Base-by-base conservation (phyloP, 2,329 filamentous ascomycete species). In the Daldinia sp. region DNA sequence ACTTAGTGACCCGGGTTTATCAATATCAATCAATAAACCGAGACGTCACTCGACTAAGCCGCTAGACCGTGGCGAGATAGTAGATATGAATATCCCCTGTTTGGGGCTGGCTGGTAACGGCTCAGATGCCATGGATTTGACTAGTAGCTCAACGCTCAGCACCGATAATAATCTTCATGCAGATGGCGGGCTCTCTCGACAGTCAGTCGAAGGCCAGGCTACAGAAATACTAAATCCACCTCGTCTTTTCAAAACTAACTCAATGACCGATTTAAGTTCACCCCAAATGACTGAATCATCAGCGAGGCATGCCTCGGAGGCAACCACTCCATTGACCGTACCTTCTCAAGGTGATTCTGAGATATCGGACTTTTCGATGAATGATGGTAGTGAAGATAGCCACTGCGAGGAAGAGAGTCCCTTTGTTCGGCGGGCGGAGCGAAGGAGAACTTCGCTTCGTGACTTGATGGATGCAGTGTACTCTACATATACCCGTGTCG, bases 301-400 rank as follows among this genome's bases (percentile, higher is more conserved):
- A 7, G 20, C 12, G 12, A 48, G 20, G 23, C 12, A 48, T 28
- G 15, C 20, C 44, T 48, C 44, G 12, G 20, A 26, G 20, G 7
- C 9, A 7, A 48, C 44, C 13, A 26, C 18, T 26, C 20, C 44
- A 28, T 2, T 48, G 13, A 48, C 44, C 4, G 26, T 15, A 48
- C 44, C 44, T 26, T 48, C 44, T 1, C 44, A 48, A 26, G 44
- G 44, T 48, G 44, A 48, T 9, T 48, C 44, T 48, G 44, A 48
- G 12, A 12, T 15, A 6, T 48, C 20, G 0, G 44, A 48, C 4
- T 48, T 28, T 48, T 48, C 44, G 23, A 48, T 48, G 20, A 48
- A 48, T 26, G 44, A 48, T 13, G 23, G 20, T 12, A 48, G 44
- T 28, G 44, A 26, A 28, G 20, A 48, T n/a, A 28, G 44, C 12